Conservation (phyloP, 805 yeast species). For the Monosporozyma servazzii region DNA sequence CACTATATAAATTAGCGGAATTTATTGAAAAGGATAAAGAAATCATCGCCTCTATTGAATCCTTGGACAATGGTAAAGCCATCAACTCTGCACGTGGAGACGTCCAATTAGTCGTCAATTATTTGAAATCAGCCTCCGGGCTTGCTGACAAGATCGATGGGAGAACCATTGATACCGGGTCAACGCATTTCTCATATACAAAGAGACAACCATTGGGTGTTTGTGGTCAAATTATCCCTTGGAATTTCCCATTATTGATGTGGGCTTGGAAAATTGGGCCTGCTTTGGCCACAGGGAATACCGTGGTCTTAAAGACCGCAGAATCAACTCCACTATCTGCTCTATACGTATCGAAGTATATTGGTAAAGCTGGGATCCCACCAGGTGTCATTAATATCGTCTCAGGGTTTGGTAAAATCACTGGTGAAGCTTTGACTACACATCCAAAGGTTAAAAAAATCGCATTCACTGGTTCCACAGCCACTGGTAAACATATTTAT, state of each 20-base stretch:
- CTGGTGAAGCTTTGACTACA: constrained; percentile 69
- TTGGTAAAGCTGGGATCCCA: constrained; percentile 81
- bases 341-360: constrained; percentile 57
- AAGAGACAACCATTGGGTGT: constrained; percentile 90
- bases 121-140: constrained; percentile 80
- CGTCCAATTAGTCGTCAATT: constrained; percentile 56
- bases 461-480: constrained; percentile 94
- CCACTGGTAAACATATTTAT: constrained; percentile 77
- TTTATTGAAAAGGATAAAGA: constrained; percentile 65
- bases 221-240: constrained; percentile 91
- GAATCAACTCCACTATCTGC: constrained; percentile 90
- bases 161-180: constrained; percentile 64
- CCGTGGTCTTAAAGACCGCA: constrained; percentile 81
- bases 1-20: constrained; percentile 65
- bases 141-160: constrained; percentile 86
- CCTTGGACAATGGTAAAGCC: constrained; percentile 86
- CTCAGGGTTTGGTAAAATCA: constrained; percentile 77
- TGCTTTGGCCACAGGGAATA: constrained; percentile 84
- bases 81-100: constrained; percentile 63
- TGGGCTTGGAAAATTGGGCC: constrained; percentile 94
- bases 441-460: constrained; percentile 81
- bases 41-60: constrained; percentile 67
- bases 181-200: constrained; percentile 64
- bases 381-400: constrained; percentile 83
- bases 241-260: constrained; percentile 95